These are phyloP conservation scores for Colletotrichum kahawae DNA, from an alignment of 2,329 filamentous ascomycete genomes.

Conservation along the genomic window DNA sequence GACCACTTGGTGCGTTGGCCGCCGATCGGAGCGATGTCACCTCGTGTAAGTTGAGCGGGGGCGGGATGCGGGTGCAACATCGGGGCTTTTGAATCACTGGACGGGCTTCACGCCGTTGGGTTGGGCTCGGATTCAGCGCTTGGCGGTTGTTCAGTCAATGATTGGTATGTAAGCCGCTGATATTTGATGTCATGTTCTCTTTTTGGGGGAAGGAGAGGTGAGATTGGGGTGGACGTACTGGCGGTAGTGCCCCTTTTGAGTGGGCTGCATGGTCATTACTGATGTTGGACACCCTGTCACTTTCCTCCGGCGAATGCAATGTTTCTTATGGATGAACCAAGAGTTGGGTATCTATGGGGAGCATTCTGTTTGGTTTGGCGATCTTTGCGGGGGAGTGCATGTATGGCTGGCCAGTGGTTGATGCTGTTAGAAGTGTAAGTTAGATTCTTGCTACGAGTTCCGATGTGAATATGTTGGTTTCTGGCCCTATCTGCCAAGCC, in stretches of 20 bases:
- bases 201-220: background rate
- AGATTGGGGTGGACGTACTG: accelerated
- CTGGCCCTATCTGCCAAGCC: accelerated
- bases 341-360: background rate
- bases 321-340: background rate
- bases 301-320: background rate
- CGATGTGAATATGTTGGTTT: background rate
- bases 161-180: background rate
- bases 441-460: background rate
- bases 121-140: background rate
- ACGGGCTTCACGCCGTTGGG: background rate
- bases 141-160: background rate
- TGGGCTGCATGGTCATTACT: background rate
- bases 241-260: background rate
- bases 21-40: background rate
- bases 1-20: background rate
- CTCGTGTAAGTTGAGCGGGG: background rate
- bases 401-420: background rate
- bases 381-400: background rate
- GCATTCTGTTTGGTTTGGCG: background rate
- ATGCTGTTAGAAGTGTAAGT: background rate
- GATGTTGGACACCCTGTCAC: background rate
- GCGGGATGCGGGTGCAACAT: background rate
- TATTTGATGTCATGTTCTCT: background rate
- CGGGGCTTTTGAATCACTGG: background rate